Percentiles rank a stretch among this genome's conserved stretches.
phyloP scores from a whole-genome alignment of 2,329 filamentous ascomycete species.

The Cladosporium sp. region DNA sequence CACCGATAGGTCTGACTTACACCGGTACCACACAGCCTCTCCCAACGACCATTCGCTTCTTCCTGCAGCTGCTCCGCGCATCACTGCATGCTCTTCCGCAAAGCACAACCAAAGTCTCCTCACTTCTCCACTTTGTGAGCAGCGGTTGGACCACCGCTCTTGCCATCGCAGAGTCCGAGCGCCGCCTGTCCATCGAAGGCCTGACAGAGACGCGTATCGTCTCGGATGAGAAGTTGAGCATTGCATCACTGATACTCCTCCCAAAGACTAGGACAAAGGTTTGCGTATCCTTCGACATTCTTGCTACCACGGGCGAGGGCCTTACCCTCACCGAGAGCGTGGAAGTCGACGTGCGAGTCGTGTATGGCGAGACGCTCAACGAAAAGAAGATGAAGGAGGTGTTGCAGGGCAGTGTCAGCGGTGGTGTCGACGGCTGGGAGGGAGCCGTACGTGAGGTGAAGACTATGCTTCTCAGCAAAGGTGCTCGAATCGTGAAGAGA shows the following conservation, averaged over 20 bases:
- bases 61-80: constrained; percentile 67
- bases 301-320: constrained; percentile 44
- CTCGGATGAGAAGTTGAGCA: constrained; percentile 60
- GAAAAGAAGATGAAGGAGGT: constrained; percentile 72
- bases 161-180: constrained; percentile 57
- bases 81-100: constrained; percentile 61
- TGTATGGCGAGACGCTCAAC: constrained; percentile 77
- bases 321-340: constrained; percentile 47
- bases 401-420: constrained; percentile 51
- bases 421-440: constrained; percentile 39
- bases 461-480: constrained; percentile 33
- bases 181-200: constrained; percentile 58
- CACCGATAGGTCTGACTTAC: constrained; percentile 66
- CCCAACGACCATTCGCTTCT: constrained; percentile 68
- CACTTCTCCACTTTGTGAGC: constrained; percentile 58
- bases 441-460: constrained; percentile 42
- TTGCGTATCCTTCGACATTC: constrained; percentile 57
- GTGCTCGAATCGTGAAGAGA: constrained; percentile 1
- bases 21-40: constrained; percentile 51
- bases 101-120: constrained; percentile 51
- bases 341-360: constrained; percentile 51
- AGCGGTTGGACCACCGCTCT: constrained; percentile 63
- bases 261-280: constrained; percentile 65
- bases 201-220: constrained; percentile 61
- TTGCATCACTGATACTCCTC: constrained; percentile 62